phyloP scores from a whole-genome alignment of 1,284 basidiomycete genomes.

The Ceratobasidium sp. region DNA sequence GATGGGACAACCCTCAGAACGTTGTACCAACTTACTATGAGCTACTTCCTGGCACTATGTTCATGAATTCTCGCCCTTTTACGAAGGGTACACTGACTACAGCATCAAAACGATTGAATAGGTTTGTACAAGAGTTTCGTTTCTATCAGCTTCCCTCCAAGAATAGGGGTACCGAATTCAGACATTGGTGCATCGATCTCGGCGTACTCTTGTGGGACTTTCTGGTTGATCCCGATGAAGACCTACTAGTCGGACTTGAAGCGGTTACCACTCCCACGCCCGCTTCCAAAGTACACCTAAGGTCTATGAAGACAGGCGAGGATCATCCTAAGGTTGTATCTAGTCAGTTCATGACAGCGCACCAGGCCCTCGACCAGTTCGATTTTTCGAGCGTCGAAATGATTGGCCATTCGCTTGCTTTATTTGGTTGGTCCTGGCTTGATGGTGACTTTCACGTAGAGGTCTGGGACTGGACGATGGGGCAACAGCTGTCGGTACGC shows the following conservation, averaged over 20 bases:
- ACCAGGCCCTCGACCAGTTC: background rate
- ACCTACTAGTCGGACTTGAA: background rate
- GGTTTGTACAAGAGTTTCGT: background rate
- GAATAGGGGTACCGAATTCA: background rate
- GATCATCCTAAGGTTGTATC: background rate
- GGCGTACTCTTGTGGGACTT: background rate
- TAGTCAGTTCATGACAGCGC: background rate
- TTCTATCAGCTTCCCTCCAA: constrained; percentile 19
- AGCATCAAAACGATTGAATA: background rate
- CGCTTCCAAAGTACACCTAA: background rate
- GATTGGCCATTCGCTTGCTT: background rate
- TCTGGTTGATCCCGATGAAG: background rate
- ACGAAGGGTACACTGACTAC: background rate
- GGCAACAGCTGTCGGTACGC: constrained; percentile 6
- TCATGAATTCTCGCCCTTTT: background rate
- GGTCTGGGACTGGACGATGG: constrained; percentile 25
- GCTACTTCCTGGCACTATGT: background rate
- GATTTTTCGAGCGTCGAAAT: background rate
- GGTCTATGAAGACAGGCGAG: background rate
- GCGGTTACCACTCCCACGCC: too few species aligned
- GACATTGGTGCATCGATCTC: background rate
- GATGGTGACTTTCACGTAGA: background rate
- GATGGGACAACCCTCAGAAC: background rate
- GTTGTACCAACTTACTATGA: background rate
- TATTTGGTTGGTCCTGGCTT: background rate